Percentiles rank a stretch among this genome's conserved stretches.
Evolutionary conservation across 441 rosid species (phyloP).

Genomic region (Gossypium laxum): DNA sequence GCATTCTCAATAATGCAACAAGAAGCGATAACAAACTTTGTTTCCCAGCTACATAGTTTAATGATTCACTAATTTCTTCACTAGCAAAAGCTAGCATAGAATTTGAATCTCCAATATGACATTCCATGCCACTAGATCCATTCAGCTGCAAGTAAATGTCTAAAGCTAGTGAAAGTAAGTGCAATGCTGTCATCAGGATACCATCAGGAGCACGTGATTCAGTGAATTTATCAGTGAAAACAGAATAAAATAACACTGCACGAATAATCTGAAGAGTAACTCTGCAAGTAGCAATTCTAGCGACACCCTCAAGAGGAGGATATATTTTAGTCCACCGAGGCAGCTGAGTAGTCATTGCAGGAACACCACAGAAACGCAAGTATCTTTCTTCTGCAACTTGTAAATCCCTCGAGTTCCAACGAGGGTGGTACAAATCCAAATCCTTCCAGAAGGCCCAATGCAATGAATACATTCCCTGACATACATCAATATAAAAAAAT

Average conservation of each 20-base stretch:
- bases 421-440: constrained; percentile 87
- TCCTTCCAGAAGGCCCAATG: constrained; percentile 78
- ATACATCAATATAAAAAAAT: constrained; percentile 12
- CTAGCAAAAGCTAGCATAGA: constrained; percentile 51
- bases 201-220: constrained; percentile 74
- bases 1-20: constrained; percentile 60
- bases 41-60: constrained; percentile 38
- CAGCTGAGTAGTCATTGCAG: constrained; percentile 73
- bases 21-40: constrained; percentile 82
- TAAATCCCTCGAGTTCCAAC: constrained; percentile 82
- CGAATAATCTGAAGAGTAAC: constrained; percentile 55
- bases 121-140: constrained; percentile 27
- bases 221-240: constrained; percentile 45
- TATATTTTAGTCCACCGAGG: constrained; percentile 77
- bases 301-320: constrained; percentile 60
- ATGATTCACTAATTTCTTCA: constrained; percentile 51
- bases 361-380: constrained; percentile 54
- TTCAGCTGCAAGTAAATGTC: constrained; percentile 59
- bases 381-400: constrained; percentile 96
- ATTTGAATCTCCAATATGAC: constrained; percentile 27
- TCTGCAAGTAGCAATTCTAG: constrained; percentile 75
- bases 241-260: constrained; percentile 65
- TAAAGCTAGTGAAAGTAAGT: constrained; percentile 65
- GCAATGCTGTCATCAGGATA: constrained; percentile 67
- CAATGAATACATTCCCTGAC: constrained; percentile 81